Conservation (phyloP, 2,329 filamentous ascomycete genomes). For the Aurifilum marmelostoma region DNA sequence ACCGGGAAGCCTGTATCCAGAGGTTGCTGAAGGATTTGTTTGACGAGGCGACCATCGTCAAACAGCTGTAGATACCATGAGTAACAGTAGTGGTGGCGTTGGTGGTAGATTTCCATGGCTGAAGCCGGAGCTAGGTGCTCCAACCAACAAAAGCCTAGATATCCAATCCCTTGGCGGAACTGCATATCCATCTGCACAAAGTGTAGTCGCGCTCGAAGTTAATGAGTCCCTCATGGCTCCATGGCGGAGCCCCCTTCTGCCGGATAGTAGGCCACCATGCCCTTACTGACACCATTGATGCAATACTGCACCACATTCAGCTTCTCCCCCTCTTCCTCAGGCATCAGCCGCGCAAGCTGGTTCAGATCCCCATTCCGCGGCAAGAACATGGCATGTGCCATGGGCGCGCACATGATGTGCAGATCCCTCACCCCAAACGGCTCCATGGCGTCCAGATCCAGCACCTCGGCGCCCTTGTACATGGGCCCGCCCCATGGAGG, state of each 20-base stretch:
- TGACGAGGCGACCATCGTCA: constrained; percentile 73
- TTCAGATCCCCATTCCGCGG: constrained; percentile 83
- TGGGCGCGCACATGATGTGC: constrained; percentile 61
- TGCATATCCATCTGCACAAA: not conserved
- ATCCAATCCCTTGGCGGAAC: not conserved
- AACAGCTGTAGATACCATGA: constrained; percentile 49
- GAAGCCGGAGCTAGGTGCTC: not conserved
- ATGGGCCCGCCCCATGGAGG: constrained; percentile 64
- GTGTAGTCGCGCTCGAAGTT: not conserved
- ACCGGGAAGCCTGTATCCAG: constrained; percentile 65
- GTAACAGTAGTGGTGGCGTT: not conserved
- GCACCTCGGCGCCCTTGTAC: constrained; percentile 67
- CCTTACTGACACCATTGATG: constrained; percentile 87
- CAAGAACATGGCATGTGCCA: constrained; percentile 75
- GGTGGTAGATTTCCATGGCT: not conserved
- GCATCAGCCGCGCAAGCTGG: constrained; percentile 68
- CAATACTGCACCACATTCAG: constrained; percentile 87
- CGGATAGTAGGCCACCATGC: constrained; percentile 66
- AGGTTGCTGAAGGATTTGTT: constrained; percentile 75
- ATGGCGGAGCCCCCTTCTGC: constrained; percentile 28
- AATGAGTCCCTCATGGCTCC: not conserved
- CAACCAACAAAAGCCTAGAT: not conserved
- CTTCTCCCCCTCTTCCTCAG: constrained; percentile 49
- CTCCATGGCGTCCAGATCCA: constrained; percentile 83
- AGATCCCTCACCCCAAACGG: constrained; percentile 75